phyloP scores from a whole-genome alignment of 805 yeast species.

The Ogataea ramenticola region DNA sequence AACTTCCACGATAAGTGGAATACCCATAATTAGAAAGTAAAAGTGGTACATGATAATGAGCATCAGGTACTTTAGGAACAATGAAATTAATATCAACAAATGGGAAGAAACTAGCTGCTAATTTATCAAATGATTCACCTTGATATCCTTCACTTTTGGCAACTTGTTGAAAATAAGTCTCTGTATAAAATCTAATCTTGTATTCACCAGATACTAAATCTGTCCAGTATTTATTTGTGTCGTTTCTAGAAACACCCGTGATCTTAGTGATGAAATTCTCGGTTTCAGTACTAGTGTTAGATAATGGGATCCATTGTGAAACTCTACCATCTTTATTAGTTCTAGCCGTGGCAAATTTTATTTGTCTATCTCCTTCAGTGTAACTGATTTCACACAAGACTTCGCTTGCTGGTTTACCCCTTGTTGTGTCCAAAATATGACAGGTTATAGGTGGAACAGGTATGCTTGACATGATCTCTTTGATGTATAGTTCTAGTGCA shows the following conservation, averaged over 20 bases:
- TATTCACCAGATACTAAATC: slow-evolving; percentile 55
- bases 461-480: not conserved
- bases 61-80: slow-evolving; percentile 58
- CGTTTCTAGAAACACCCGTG: no score
- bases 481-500: no score
- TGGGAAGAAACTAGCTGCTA: slow-evolving; percentile 66
- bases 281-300: slow-evolving; percentile 12
- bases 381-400: slow-evolving; percentile 61
- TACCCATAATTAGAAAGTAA: slow-evolving; percentile 80
- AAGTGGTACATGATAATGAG: slow-evolving; percentile 87
- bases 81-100: slow-evolving; percentile 74
- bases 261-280: slow-evolving; percentile 1
- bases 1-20: slow-evolving; percentile 86
- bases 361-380: slow-evolving; percentile 16
- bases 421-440: slow-evolving; percentile 79
- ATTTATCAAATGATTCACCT: slow-evolving; percentile 12
- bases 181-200: slow-evolving; percentile 71
- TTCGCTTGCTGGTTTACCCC: slow-evolving; percentile 74
- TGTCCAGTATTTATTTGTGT: slow-evolving; percentile 37
- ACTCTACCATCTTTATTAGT: slow-evolving; percentile 84
- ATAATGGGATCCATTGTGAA: slow-evolving; percentile 47
- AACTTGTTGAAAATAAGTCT: slow-evolving; percentile 44
- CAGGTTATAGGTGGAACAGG: slow-evolving; percentile 64
- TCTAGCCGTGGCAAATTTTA: slow-evolving; percentile 49
- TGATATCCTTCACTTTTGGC: slow-evolving; percentile 10